Conservation (phyloP, 129 eudicot genomes). For the Solidago caesia region DNA sequence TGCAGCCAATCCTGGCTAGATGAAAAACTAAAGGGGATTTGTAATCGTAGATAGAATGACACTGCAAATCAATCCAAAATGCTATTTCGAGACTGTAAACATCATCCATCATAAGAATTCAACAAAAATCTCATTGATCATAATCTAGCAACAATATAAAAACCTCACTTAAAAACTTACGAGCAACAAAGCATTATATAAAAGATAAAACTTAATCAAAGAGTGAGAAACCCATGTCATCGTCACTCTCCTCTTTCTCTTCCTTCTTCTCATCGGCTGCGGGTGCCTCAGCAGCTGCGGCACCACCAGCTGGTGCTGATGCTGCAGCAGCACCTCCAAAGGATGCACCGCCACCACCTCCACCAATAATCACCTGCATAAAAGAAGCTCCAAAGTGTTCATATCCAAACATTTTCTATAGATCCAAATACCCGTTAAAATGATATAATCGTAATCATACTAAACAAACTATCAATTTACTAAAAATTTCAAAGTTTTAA, state of each 20-base stretch:
- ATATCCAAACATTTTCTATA: neutral
- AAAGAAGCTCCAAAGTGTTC: neutral
- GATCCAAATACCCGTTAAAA: too few species aligned
- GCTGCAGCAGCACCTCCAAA: conserved; percentile 69
- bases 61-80: neutral
- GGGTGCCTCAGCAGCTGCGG: conserved; percentile 63
- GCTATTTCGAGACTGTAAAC: conserved; percentile 1
- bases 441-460: too few species aligned
- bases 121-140: conserved; percentile 14
- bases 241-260: conserved; percentile 69
- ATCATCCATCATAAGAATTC: conserved; percentile 18
- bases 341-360: conserved; percentile 61
- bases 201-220: conserved; percentile 48
- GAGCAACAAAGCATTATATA: conserved; percentile 2
- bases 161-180: conserved; percentile 14
- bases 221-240: conserved; percentile 77
- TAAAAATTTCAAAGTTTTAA: too few species aligned
- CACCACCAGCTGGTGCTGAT: conserved; percentile 53
- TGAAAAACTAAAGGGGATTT: too few species aligned
- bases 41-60: too few species aligned
- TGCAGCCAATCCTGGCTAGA: too few species aligned
- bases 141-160: conserved; percentile 24
- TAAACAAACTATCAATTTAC: too few species aligned
- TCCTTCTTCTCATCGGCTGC: conserved; percentile 79
- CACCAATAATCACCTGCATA: conserved; percentile 67